Percentiles rank a stretch among this genome's conserved stretches.
Evolutionary conservation across 1,139 yeast genomes (phyloP).

Genomic region (Yamadazyma spencermartinsiae): DNA sequence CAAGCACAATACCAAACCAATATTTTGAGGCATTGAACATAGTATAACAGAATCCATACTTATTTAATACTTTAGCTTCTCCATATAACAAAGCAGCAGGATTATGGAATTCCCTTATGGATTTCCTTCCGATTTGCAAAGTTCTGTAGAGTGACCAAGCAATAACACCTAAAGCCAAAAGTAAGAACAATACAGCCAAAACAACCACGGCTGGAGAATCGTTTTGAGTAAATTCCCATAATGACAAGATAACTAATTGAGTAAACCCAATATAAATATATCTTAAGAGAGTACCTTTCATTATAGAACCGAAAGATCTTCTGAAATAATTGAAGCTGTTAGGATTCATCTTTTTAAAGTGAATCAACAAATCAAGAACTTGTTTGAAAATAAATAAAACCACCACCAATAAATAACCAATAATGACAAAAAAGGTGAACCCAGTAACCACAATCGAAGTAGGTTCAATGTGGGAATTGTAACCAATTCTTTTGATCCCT

Average conservation of each 20-base stretch:
- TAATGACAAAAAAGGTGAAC: constrained; percentile 68
- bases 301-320: constrained; percentile 50
- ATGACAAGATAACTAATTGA: constrained; percentile 64
- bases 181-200: constrained; percentile 61
- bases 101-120: constrained; percentile 55
- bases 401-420: constrained; percentile 53
- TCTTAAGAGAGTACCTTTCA: constrained; percentile 69
- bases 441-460: constrained; percentile 76
- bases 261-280: constrained; percentile 76
- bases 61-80: constrained; percentile 59
- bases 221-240: constrained; percentile 70
- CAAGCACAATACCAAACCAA: constrained; percentile 69
- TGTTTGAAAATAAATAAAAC: constrained; percentile 57
- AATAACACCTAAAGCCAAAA: constrained; percentile 56
- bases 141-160: constrained; percentile 64
- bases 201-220: constrained; percentile 80
- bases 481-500: constrained; percentile 77
- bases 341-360: constrained; percentile 46
- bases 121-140: constrained; percentile 52
- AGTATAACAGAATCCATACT: constrained; percentile 79
- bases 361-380: constrained; percentile 44
- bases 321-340: constrained; percentile 51
- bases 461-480: constrained; percentile 64
- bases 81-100: constrained; percentile 82
- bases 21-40: constrained; percentile 74